Base-by-base conservation (phyloP, 2,329 filamentous ascomycete genomes). In the Neoarthrinium moseri region DNA sequence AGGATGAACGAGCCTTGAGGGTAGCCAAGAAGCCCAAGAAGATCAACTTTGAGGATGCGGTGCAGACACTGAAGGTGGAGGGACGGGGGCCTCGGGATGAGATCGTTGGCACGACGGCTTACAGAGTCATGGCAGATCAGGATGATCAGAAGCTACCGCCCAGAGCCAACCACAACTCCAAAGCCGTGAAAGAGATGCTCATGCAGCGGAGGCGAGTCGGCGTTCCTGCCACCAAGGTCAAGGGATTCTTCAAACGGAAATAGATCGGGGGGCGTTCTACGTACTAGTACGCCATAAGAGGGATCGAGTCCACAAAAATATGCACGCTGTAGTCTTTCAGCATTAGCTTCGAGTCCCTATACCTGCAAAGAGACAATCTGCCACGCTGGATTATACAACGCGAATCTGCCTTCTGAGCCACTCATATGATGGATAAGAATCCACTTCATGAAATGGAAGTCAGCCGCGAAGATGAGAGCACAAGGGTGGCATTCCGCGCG, bases 101-200 rank as follows among this genome's bases (percentile, higher is more conserved):
- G 55, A 63, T 66, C 40, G 61, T 80, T n/a, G 78, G 78, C 2
- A 65, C 70, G 11, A 82, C 79, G 3, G 70, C 77, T 42, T 83
- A 78, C 56, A 66, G 79, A 17, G 73, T 74, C 22, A 52, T 80
- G 50, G 63, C 65, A 5, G 66, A 66, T 44, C 66, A 67, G 54
- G 62, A 59, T n/a, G 74, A 79, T 45, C 54, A 61, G 53, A 67
- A 67, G 45, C 63, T 81, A 52, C 72, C 77, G 43, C 79, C 78
- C 20, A 74, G 69, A 63, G 48, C 57, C 48, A 65, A 66, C 53
- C 75, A 72, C 62, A 54, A 70, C 26, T 59, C 73, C 6, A 62
- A 63, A 46, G 65, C 60, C 45, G 52, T 66, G 15, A 79, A 71
- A 64, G 66, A 74, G 45, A 52, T 62, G 20, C 61, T 83, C 23